Evolutionary conservation across 2,329 filamentous ascomycete genomes (phyloP).

Genomic region (Penicillium janthinellum): DNA sequence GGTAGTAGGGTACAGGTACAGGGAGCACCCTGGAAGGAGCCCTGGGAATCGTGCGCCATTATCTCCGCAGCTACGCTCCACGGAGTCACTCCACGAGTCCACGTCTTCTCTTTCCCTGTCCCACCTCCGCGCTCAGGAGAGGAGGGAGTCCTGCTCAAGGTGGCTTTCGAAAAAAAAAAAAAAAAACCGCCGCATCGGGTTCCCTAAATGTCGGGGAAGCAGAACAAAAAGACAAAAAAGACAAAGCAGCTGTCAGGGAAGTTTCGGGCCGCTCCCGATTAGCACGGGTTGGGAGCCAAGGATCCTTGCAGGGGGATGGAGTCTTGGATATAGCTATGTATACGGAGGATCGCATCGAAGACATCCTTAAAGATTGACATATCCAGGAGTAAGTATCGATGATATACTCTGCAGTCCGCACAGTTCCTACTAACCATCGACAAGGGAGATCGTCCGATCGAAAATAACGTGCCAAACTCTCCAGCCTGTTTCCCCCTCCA

Average conservation of each 20-base stretch:
- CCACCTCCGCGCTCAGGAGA: no score
- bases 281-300: constrained; percentile 5
- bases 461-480: not conserved
- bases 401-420: no score
- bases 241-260: constrained; percentile 24
- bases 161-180: not conserved
- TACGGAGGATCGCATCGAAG: no score
- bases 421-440: not conserved
- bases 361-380: no score
- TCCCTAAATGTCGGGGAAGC: not conserved
- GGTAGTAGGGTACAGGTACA: not conserved
- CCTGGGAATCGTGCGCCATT: not conserved
- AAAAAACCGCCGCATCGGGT: not conserved
- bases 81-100: not conserved
- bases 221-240: constrained; percentile 3
- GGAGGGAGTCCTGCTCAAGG: not conserved
- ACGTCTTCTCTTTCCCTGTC: not conserved
- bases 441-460: not conserved
- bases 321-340: not conserved
- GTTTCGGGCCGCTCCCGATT: constrained; percentile 31
- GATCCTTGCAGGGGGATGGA: not conserved
- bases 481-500: not conserved
- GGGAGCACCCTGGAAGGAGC: not conserved
- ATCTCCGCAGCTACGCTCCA: not conserved
- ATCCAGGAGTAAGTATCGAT: no score